A percentile compares a stretch with the other conserved stretches of the same genome.
phyloP scores from a whole-genome alignment of 2,329 filamentous ascomycete genomes.

The Fusarium falciforme region DNA sequence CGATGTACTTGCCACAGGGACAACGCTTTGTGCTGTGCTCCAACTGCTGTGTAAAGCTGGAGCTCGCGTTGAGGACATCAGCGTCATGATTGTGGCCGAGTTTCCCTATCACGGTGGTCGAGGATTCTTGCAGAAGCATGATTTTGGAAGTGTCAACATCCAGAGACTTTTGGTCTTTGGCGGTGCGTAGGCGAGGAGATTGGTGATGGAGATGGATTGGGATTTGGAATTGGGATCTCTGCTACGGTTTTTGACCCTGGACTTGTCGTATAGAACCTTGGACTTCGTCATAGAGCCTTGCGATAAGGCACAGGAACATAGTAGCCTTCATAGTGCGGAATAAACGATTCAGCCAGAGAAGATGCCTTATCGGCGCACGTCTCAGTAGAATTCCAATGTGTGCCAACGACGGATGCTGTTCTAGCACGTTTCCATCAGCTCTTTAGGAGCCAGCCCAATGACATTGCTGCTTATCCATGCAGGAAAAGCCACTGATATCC shows the following conservation, averaged over 20 bases:
- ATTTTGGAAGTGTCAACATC: constrained; percentile 62
- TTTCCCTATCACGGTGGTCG: constrained; percentile 64
- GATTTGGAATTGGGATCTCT: not conserved
- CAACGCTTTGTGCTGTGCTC: constrained; percentile 65
- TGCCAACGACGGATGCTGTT: not conserved
- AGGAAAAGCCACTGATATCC: not conserved
- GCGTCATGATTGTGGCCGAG: constrained; percentile 66
- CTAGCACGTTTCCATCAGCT: not conserved
- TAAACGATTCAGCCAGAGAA: not conserved
- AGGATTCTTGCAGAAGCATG: constrained; percentile 54
- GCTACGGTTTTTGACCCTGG: not conserved
- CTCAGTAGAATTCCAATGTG: not conserved
- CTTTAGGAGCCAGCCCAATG: not conserved
- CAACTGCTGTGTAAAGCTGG: constrained; percentile 58
- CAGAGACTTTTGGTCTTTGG: constrained; percentile 63
- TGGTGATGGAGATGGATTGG: not conserved
- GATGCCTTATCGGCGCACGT: not conserved
- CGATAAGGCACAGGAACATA: not conserved
- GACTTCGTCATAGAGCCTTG: not conserved
- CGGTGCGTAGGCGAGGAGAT: constrained; percentile 28
- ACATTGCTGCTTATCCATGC: not conserved
- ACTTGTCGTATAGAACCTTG: not conserved
- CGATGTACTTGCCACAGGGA: constrained; percentile 68
- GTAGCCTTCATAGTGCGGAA: not conserved
- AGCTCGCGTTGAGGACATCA: constrained; percentile 54